Evolutionary conservation across 176 grass and related monocot species (phyloP).

Genomic region (Saccharum officinarum): DNA sequence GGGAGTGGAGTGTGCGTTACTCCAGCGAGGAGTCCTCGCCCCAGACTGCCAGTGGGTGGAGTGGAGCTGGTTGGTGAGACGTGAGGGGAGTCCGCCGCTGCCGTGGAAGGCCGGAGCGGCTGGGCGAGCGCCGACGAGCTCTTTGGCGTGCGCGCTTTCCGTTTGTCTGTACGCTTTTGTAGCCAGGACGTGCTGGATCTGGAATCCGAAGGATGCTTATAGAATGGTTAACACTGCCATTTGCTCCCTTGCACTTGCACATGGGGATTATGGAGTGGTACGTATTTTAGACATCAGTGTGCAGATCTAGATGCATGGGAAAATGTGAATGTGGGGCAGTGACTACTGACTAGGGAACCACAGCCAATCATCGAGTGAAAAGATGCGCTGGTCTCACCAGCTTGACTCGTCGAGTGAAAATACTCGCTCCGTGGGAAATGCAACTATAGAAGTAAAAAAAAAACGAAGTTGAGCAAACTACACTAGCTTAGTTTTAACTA

Average conservation of each 20-base stretch:
- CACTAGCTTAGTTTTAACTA: too few relatives aligned
- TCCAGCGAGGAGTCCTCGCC: background rate
- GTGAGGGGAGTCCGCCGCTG: background rate
- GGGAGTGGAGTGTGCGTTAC: slow-evolving; percentile 51
- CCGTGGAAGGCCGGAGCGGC: background rate
- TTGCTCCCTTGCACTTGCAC: background rate
- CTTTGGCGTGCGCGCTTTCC: background rate
- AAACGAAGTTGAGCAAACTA: too few relatives aligned
- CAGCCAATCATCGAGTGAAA: background rate
- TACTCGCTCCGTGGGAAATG: too few relatives aligned
- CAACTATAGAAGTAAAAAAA: too few relatives aligned
- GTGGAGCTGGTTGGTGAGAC: slow-evolving; percentile 27
- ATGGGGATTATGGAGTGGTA: background rate
- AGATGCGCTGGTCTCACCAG: background rate
- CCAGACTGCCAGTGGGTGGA: slow-evolving; percentile 9
- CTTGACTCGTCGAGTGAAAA: background rate
- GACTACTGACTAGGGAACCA: background rate
- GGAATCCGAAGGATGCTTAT: background rate
- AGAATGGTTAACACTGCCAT: background rate
- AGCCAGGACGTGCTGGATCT: background rate
- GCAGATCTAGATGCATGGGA: background rate
- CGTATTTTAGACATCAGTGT: background rate
- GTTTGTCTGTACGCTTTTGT: background rate
- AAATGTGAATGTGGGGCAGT: background rate
- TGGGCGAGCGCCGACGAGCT: background rate